Evolutionary conservation across 2,329 filamentous ascomycete species (phyloP).

Genomic region (Fulvia fulva): DNA sequence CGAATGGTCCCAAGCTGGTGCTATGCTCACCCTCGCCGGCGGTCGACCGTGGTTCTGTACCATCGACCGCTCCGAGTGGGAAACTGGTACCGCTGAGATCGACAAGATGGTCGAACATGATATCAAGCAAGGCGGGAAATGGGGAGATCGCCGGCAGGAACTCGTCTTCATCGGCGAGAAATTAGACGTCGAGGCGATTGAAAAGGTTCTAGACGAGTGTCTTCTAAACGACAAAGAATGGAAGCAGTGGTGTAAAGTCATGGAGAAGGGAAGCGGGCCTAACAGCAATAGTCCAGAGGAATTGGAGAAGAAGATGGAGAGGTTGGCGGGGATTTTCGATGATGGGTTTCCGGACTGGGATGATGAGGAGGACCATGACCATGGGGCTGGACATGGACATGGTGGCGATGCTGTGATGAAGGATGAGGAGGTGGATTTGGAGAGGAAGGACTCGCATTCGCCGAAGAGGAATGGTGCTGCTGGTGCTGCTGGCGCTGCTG

Average conservation of each 20-base stretch:
- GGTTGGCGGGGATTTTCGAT: too few relatives aligned
- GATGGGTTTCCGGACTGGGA: too few relatives aligned
- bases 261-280: constrained; percentile 22
- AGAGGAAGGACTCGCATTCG: too few relatives aligned
- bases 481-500: too few relatives aligned
- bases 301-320: constrained; percentile 26
- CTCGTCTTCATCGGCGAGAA: constrained; percentile 69
- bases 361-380: too few relatives aligned
- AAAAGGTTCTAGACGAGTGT: constrained; percentile 55
- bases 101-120: constrained; percentile 47
- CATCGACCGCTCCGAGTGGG: constrained; percentile 48
- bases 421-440: too few relatives aligned
- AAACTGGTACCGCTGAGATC: constrained; percentile 49
- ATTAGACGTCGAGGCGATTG: constrained; percentile 52
- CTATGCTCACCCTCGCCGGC: constrained; percentile 58
- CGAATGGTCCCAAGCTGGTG: constrained; percentile 62
- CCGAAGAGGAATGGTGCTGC: too few relatives aligned
- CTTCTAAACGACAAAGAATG: constrained; percentile 58
- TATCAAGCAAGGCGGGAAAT: constrained; percentile 46
- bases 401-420: too few relatives aligned
- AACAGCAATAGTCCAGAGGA: constrained; percentile 14
- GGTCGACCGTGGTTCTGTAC: constrained; percentile 59
- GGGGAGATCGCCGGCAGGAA: constrained; percentile 69
- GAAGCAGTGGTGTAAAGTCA: constrained; percentile 37
- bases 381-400: too few relatives aligned